These are phyloP conservation scores for Lactarius deliciosus DNA, from an alignment of 768 basidiomycete genomes.

Conservation along the genomic window DNA sequence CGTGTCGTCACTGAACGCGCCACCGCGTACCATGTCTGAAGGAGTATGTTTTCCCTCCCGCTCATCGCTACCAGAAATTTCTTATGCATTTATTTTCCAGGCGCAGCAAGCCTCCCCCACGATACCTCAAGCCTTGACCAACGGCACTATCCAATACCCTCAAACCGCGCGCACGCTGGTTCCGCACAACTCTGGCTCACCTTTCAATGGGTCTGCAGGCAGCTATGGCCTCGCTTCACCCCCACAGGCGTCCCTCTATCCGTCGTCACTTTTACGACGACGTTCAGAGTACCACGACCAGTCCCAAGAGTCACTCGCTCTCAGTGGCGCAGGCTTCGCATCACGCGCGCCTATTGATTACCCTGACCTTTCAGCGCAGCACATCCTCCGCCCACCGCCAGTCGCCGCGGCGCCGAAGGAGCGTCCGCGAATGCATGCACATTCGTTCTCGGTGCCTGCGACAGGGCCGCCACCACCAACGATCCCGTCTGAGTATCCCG, in stretches of 20 bases:
- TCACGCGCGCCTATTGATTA: slow-evolving; percentile 70
- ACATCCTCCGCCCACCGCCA: slow-evolving; percentile 75
- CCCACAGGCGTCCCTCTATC: slow-evolving; percentile 83
- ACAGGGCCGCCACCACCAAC: slow-evolving; percentile 58
- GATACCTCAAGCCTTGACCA: slow-evolving; percentile 38
- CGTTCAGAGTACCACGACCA: slow-evolving; percentile 80
- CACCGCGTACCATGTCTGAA: slow-evolving; percentile 27
- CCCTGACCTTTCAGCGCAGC: slow-evolving; percentile 64
- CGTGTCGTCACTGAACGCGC: slow-evolving; percentile 18
- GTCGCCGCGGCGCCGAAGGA: slow-evolving; percentile 76
- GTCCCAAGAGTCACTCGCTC: slow-evolving; percentile 55
- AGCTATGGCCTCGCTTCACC: slow-evolving; percentile 52
- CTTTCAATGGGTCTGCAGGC: slow-evolving; percentile 43
- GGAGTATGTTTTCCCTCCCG: slow-evolving; percentile 29
- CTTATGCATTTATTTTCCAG: slow-evolving; percentile 7
- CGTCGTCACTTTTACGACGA: slow-evolving; percentile 69
- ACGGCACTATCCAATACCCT: slow-evolving; percentile 56
- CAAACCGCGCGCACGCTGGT: slow-evolving; percentile 43
- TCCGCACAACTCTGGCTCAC: slow-evolving; percentile 41
- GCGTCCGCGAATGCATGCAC: slow-evolving; percentile 50
- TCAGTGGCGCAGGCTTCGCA: slow-evolving; percentile 40
- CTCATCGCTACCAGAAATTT: not conserved
- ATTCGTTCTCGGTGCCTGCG: slow-evolving; percentile 39
- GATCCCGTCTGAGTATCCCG: slow-evolving; percentile 74
- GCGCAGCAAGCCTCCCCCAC: slow-evolving; percentile 38